Conservation (phyloP, 148 eudicot species). For the Polygonum maritimum region DNA sequence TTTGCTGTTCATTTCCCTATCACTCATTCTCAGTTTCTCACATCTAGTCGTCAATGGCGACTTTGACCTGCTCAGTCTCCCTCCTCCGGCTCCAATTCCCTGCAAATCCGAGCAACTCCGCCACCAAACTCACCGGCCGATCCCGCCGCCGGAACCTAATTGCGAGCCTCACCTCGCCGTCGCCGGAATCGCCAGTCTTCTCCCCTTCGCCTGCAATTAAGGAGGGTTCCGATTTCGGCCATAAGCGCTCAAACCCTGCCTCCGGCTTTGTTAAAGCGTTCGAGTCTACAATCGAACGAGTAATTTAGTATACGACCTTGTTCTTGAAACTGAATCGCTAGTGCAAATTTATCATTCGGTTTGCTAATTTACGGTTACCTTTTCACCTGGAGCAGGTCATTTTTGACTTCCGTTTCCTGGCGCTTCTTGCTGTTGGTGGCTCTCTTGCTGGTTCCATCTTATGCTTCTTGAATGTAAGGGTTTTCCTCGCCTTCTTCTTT, state of each 20-base stretch:
- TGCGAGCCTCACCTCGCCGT: constrained; percentile 32
- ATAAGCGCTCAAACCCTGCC: constrained; percentile 20
- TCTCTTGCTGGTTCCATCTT: constrained; percentile 82
- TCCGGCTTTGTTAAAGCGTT: constrained; percentile 30
- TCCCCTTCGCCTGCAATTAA: constrained; percentile 13
- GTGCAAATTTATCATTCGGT: neutral
- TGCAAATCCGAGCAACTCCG: neutral
- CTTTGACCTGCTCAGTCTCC: neutral
- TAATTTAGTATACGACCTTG: constrained; percentile 5
- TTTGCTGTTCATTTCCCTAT: neutral
- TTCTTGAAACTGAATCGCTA: neutral
- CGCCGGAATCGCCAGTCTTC: constrained; percentile 20
- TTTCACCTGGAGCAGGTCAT: constrained; percentile 39
- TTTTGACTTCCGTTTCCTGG: constrained; percentile 90
- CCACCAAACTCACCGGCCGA: neutral
- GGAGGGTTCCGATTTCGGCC: constrained; percentile 6
- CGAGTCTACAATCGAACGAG: constrained; percentile 72
- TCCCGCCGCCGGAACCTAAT: constrained; percentile 4
- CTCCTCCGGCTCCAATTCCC: neutral
- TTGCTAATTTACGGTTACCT: neutral
- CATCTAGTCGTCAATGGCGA: constrained; percentile 4
- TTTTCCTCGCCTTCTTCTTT: neutral
- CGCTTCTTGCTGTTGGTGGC: constrained; percentile 80
- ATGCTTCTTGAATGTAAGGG: constrained; percentile 79
- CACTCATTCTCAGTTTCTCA: constrained; percentile 3